Conservation (phyloP, 2,329 filamentous ascomycete genomes). For the Pleoardoris graminearum region DNA sequence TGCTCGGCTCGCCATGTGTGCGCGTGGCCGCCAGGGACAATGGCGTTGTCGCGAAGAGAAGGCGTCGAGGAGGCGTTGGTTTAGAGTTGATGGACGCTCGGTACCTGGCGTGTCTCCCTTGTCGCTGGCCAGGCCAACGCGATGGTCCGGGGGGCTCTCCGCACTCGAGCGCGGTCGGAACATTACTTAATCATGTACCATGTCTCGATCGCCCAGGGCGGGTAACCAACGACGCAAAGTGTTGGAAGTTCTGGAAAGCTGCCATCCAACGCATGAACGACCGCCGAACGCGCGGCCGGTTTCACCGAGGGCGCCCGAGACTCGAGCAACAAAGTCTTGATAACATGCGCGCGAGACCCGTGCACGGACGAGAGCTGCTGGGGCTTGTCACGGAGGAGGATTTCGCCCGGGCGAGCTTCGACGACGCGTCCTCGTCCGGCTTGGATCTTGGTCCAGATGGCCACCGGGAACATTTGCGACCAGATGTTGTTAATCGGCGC, state of each 20-base stretch:
- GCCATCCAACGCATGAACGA: constrained; percentile 16
- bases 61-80: constrained; percentile 28
- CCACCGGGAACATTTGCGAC: neutral
- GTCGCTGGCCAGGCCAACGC: constrained; percentile 39
- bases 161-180: constrained; percentile 43
- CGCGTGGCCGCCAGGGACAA: constrained; percentile 7
- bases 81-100: constrained; percentile 43
- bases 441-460: neutral
- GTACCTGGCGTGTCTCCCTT: constrained; percentile 44
- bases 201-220: constrained; percentile 36
- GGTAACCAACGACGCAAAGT: constrained; percentile 20
- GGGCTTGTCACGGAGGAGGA: neutral
- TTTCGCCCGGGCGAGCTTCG: neutral
- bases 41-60: neutral
- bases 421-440: neutral
- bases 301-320: constrained; percentile 22
- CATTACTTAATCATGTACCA: constrained; percentile 44
- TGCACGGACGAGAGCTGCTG: neutral
- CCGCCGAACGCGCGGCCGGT: constrained; percentile 30
- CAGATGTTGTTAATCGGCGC: constrained; percentile 18
- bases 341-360: constrained; percentile 28
- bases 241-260: constrained; percentile 35
- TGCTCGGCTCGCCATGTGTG: constrained; percentile 1
- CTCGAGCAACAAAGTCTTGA: constrained; percentile 19
- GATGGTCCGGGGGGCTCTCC: constrained; percentile 45